phyloP scores from a whole-genome alignment of 148 eudicot species.

The Diospyros lotus region DNA sequence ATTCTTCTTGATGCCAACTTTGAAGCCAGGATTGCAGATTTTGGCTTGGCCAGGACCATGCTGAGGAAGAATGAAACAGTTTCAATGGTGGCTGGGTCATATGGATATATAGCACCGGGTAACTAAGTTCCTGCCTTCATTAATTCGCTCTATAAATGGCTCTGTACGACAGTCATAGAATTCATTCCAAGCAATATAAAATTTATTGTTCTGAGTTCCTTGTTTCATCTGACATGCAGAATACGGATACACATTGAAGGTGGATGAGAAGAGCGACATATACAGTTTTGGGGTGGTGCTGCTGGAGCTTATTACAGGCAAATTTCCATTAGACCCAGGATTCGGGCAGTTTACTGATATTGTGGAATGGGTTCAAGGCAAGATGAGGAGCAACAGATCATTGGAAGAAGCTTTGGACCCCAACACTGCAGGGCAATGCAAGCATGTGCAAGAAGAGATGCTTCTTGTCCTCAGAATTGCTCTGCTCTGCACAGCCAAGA shows the following conservation, averaged over 20 bases:
- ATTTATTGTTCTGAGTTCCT: no score
- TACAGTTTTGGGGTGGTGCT: slow-evolving; percentile 95
- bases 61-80: slow-evolving; percentile 68
- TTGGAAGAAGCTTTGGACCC: slow-evolving; percentile 64
- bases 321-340: slow-evolving; percentile 48
- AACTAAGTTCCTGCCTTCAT: slow-evolving; percentile 12
- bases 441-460: slow-evolving; percentile 90
- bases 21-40: slow-evolving; percentile 87
- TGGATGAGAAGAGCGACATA: slow-evolving; percentile 83
- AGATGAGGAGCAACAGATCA: slow-evolving; percentile 40
- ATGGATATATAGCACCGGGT: slow-evolving; percentile 98
- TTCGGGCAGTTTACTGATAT: slow-evolving; percentile 71
- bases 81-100: slow-evolving; percentile 91
- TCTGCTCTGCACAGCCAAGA: slow-evolving; percentile 75
- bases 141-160: no score
- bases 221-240: slow-evolving; percentile 35
- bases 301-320: slow-evolving; percentile 81
- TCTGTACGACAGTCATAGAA: no score
- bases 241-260: slow-evolving; percentile 84
- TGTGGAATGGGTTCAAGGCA: slow-evolving; percentile 65
- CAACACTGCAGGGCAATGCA: slow-evolving; percentile 45
- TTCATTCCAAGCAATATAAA: no score
- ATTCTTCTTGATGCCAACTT: slow-evolving; percentile 74
- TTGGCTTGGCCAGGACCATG: slow-evolving; percentile 83
- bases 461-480: slow-evolving; percentile 70